Conservation (phyloP, 345 rosid genomes). For the Eucalyptus albens region DNA sequence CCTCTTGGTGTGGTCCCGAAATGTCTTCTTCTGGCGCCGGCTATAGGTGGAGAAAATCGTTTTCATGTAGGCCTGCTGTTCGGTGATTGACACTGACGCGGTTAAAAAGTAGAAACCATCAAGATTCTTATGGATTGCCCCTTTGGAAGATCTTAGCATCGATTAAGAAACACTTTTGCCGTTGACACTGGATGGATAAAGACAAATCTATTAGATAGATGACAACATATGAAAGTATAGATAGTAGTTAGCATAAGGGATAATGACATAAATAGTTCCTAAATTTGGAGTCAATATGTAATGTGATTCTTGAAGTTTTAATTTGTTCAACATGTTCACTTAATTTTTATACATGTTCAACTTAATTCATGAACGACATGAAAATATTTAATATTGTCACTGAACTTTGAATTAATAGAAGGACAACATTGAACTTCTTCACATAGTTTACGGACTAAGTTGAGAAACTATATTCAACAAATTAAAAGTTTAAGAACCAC, state of each 20-base stretch:
- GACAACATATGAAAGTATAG: not conserved
- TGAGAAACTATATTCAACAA: too few species aligned
- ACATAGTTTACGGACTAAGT: not conserved
- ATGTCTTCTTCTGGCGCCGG: not conserved
- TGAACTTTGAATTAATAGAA: too few species aligned
- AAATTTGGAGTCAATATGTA: too few species aligned
- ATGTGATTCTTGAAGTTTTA: not conserved
- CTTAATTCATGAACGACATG: too few species aligned
- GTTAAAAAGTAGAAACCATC: not conserved
- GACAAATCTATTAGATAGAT: not conserved
- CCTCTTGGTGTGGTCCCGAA: not conserved
- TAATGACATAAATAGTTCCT: not conserved
- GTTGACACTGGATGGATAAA: not conserved
- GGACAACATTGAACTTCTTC: not conserved
- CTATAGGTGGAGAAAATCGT: not conserved
- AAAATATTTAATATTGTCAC: not conserved
- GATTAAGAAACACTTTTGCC: not conserved
- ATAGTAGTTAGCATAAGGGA: not conserved
- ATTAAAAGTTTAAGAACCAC: too few species aligned
- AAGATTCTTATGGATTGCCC: not conserved
- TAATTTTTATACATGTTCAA: not conserved
- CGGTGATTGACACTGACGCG: not conserved
- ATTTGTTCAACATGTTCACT: too few species aligned
- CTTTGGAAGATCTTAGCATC: not conserved
- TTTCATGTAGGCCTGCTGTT: not conserved